Evolutionary conservation across 2,329 filamentous ascomycete genomes (phyloP).

Genomic region (Stachybotrys chartarum): DNA sequence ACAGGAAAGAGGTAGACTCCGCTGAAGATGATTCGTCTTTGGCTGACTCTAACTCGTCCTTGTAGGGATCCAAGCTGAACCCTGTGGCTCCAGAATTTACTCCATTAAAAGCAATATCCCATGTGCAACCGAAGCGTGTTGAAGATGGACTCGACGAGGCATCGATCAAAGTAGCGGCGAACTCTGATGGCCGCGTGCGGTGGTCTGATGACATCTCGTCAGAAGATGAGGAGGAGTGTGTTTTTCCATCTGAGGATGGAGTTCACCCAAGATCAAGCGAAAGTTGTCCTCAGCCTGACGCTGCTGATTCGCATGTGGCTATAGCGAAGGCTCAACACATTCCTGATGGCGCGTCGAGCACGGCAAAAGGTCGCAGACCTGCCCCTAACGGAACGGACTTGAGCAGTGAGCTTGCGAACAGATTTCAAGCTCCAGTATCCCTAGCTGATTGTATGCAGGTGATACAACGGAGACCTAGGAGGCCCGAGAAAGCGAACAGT

Average conservation of each 20-base stretch:
- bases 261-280: neutral
- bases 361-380: neutral
- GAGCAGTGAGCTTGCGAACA: neutral
- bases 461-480: slow-evolving; percentile 10
- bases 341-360: neutral
- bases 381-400: too few relatives aligned
- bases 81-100: slow-evolving; percentile 49
- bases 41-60: slow-evolving; percentile 32
- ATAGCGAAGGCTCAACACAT: neutral
- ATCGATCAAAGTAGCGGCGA: neutral
- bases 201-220: neutral
- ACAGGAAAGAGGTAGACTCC: slow-evolving; percentile 44
- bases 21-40: slow-evolving; percentile 17
- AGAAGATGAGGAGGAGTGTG: neutral
- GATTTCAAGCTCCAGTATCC: neutral
- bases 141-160: neutral
- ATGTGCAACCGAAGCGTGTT: neutral
- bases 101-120: slow-evolving; percentile 23
- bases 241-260: neutral
- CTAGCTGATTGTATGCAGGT: slow-evolving; percentile 4
- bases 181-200: neutral
- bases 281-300: neutral
- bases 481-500: slow-evolving; percentile 10
- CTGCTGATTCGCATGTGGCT: neutral
- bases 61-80: slow-evolving; percentile 47